Percentiles rank a stretch among this genome's conserved stretches.
Conservation (phyloP, 2,329 filamentous ascomycete genomes). For the Blastomyces emzantsi region DNA sequence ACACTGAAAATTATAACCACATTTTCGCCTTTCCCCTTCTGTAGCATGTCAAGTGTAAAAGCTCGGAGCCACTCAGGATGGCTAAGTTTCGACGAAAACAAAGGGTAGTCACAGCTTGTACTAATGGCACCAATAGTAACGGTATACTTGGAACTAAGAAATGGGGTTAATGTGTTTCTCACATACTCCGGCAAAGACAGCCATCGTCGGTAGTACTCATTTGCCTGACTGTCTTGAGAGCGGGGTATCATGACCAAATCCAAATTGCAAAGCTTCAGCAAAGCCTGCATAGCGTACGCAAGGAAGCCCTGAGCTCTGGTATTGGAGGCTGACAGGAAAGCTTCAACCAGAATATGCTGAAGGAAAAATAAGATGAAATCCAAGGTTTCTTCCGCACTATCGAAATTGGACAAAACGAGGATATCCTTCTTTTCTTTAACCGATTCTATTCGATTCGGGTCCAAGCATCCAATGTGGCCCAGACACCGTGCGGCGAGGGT, state of each 20-base stretch:
- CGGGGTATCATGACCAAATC: constrained; percentile 45
- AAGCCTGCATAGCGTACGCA: constrained; percentile 88
- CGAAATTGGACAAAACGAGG: constrained; percentile 80
- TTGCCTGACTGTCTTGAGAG: constrained; percentile 47
- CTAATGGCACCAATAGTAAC: constrained; percentile 53
- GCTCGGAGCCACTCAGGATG: constrained; percentile 75
- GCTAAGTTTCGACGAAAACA: constrained; percentile 58
- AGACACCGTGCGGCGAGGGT: constrained; percentile 70
- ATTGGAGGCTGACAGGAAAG: constrained; percentile 85
- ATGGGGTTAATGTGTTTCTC: constrained; percentile 76
- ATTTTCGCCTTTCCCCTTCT: constrained; percentile 64
- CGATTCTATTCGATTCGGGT: constrained; percentile 79
- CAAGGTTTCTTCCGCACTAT: constrained; percentile 63
- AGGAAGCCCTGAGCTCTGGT: constrained; percentile 82
- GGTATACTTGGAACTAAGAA: constrained; percentile 73
- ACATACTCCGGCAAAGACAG: constrained; percentile 64
- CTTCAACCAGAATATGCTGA: constrained; percentile 78
- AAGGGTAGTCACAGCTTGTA: constrained; percentile 59
- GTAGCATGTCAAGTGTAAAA: constrained; percentile 73
- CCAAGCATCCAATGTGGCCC: constrained; percentile 81
- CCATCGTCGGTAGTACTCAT: constrained; percentile 65
- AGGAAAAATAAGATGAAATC: constrained; percentile 81
- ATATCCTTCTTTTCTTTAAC: constrained; percentile 72
- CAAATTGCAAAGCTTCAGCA: constrained; percentile 70
- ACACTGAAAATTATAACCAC: constrained; percentile 71